A percentile compares a stretch with the other conserved stretches of the same genome.
These are phyloP conservation scores for Neonothopanus nambi DNA, from an alignment of 1,284 basidiomycete genomes.

Conservation along the genomic window DNA sequence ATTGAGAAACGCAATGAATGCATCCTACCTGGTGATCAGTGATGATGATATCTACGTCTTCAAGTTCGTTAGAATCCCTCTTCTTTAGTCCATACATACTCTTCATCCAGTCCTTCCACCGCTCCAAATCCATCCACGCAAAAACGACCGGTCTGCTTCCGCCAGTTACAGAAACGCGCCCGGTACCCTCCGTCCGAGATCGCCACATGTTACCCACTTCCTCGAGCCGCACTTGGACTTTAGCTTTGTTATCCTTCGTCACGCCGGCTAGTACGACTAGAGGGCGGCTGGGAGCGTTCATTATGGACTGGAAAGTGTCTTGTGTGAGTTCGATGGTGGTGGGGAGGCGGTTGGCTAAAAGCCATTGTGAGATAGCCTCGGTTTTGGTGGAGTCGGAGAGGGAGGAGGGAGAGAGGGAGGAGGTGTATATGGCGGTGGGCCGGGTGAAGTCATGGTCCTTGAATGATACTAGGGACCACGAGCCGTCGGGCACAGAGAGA, in stretches of 20 bases:
- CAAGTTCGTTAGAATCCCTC: conserved; percentile 29
- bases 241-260: conserved; percentile 35
- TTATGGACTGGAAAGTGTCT: conserved; percentile 77
- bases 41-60: conserved; percentile 66
- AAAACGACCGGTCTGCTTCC: conserved; percentile 59
- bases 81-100: conserved; percentile 76
- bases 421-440: conserved; percentile 25
- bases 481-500: conserved; percentile 49
- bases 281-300: conserved; percentile 73
- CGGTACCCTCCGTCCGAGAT: conserved; percentile 39
- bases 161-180: conserved; percentile 18
- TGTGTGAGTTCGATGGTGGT: conserved; percentile 69
- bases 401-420: neutral
- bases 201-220: conserved; percentile 71
- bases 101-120: conserved; percentile 86
- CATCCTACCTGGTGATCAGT: conserved; percentile 74
- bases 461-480: conserved; percentile 70
- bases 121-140: conserved; percentile 80
- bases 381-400: neutral
- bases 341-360: conserved; percentile 70
- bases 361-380: conserved; percentile 48
- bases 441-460: conserved; percentile 62
- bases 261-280: conserved; percentile 76
- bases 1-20: conserved; percentile 16
- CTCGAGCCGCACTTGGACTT: conserved; percentile 48